Evolutionary conservation across 2,329 filamentous ascomycete species (phyloP), one percentile per base, ranked within the genome.

Genomic region (Aspergillus fumigatiaffinis): DNA sequence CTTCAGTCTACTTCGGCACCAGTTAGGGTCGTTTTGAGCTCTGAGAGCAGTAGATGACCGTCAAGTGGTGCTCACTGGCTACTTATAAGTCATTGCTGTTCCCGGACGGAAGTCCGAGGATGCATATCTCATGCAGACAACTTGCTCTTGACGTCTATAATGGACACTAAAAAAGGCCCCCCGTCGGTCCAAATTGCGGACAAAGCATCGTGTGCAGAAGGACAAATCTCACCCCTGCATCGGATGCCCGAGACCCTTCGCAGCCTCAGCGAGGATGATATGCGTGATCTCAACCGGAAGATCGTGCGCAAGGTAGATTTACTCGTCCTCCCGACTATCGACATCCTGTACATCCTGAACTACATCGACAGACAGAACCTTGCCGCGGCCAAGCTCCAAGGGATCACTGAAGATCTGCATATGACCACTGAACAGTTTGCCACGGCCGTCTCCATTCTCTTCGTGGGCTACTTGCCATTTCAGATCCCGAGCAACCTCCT

Each of bases 401-500:
- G 75, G 23, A 76, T 77, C 58, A 75, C 66, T 53, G 68, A 73
- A 1, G 75, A 77, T 54, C 63, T 77, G 20, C 62, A 72, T 51
- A 72, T 77, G 73, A 70, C 61, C 3, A 69, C 65, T 1, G 32
- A 68, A 21, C 62, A 77, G 35, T 76, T 75, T 51, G 70, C 72
- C 17, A 69, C 66, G 0, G 64, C 66, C 7, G 9, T 29, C 28
- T 29, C 28, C 28, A 29, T 29, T 29, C 28, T 29, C 8, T 29
- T 29, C 28, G 28, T 68, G 10, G 66, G 66, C 14, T 68, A 68
- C 29, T 49, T 68, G 3, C 66, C 64, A 32, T 66, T 68, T 26
- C 69, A 72, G 42, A 73, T 84, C 3, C 79, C 79, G 4, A 79
- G 76, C 38, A 81, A 81, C 59, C 67, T 81, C 23, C 74, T 79